Conservation (phyloP, 2,329 filamentous ascomycete genomes). For the Epichloe aotearoae region DNA sequence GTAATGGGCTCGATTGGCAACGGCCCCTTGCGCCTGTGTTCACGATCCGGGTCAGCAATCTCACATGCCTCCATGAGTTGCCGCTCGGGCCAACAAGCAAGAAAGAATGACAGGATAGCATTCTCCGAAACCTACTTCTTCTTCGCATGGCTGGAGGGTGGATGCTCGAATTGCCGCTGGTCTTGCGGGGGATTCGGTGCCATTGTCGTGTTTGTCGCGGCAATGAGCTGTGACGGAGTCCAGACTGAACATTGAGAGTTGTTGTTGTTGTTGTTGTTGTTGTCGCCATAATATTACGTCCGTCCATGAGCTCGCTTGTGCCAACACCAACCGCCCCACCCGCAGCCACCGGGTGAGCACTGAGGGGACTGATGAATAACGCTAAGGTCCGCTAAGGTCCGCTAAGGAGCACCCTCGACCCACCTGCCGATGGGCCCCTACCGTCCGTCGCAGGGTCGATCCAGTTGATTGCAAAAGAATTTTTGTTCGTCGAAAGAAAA, state of each 20-base stretch:
- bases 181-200: slow-evolving; percentile 21
- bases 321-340: too few species aligned
- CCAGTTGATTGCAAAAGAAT: not conserved
- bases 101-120: not conserved
- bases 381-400: too few species aligned
- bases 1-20: slow-evolving; percentile 58
- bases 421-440: not conserved
- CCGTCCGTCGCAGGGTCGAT: not conserved
- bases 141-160: slow-evolving; percentile 34
- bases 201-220: slow-evolving; percentile 19
- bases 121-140: slow-evolving; percentile 30
- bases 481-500: not conserved
- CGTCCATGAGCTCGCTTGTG: too few species aligned
- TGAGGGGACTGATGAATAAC: not conserved
- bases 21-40: slow-evolving; percentile 32
- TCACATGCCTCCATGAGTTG: not conserved
- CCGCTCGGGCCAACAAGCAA: not conserved
- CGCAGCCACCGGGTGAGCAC: not conserved
- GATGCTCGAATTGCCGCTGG: slow-evolving; percentile 31
- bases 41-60: not conserved
- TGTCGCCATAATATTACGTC: too few species aligned
- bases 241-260: slow-evolving; percentile 5
- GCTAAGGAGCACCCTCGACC: not conserved
- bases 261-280: slow-evolving; percentile 9
- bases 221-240: slow-evolving; percentile 1